These are phyloP conservation scores for Aspergillus fumigatiaffinis DNA, from an alignment of 2,329 filamentous ascomycete species.

Conservation along the genomic window DNA sequence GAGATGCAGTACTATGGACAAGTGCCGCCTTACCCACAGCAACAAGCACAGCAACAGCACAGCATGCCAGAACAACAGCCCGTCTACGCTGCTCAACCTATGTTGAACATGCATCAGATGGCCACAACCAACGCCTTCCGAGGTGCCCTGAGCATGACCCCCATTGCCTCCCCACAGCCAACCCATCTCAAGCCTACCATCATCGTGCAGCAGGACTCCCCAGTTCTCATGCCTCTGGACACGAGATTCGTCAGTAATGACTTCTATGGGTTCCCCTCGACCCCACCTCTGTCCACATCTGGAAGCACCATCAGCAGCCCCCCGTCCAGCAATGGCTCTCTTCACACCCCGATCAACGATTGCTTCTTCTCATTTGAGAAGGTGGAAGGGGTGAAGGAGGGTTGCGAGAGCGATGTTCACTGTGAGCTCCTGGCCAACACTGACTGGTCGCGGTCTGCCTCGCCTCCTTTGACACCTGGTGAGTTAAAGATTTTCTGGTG, in stretches of 20 bases:
- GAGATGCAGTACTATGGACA: constrained; percentile 44
- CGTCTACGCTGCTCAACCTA: constrained; percentile 38
- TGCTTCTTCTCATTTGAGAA: constrained; percentile 70
- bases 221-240: constrained; percentile 61
- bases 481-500: constrained; percentile 44
- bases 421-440: constrained; percentile 68
- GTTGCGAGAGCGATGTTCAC: constrained; percentile 65
- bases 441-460: constrained; percentile 73
- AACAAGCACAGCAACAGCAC: constrained; percentile 19
- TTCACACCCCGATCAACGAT: constrained; percentile 79
- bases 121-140: constrained; percentile 41
- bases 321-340: constrained; percentile 66
- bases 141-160: constrained; percentile 52
- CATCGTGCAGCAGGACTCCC: constrained; percentile 56
- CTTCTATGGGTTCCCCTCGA: constrained; percentile 72
- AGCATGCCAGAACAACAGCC: constrained; percentile 28
- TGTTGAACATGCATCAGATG: constrained; percentile 45
- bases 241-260: constrained; percentile 65
- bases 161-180: constrained; percentile 70
- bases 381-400: constrained; percentile 65
- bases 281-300: constrained; percentile 79
- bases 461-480: constrained; percentile 89
- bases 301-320: constrained; percentile 86
- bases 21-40: constrained; percentile 28
- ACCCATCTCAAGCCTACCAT: constrained; percentile 73